Percentiles rank a stretch among this genome's conserved stretches.
Conservation (phyloP, 495 filamentous ascomycete species). For the Aspergillus sparsus region DNA sequence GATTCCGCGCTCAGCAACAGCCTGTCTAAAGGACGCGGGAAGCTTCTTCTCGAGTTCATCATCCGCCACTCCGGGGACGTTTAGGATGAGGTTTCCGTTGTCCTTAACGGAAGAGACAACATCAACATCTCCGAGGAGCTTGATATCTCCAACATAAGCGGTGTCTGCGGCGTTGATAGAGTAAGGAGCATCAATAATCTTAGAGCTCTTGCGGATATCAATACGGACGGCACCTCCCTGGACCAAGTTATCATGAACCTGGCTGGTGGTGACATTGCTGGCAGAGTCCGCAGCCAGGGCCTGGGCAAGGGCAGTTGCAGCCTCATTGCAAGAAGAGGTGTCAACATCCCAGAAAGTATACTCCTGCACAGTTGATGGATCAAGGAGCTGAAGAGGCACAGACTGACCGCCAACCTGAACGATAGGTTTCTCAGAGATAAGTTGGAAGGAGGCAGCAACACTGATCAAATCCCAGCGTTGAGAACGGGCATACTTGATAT, state of each 20-base stretch:
- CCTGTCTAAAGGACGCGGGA: conserved; percentile 62
- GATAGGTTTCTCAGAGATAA: conserved; percentile 56
- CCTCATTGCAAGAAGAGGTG: conserved; percentile 62
- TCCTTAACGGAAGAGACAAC: conserved; percentile 69
- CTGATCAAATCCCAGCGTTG: conserved; percentile 79
- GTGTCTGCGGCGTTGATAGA: conserved; percentile 76
- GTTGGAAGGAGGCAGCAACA: conserved; percentile 68
- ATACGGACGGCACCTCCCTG: conserved; percentile 83
- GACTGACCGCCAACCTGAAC: conserved; percentile 39
- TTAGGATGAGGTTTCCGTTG: conserved; percentile 72
- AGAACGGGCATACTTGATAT: conserved; percentile 86
- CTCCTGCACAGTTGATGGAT: conserved; percentile 60
- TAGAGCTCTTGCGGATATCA: conserved; percentile 81
- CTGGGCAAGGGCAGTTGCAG: conserved; percentile 66
- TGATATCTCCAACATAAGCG: conserved; percentile 73
- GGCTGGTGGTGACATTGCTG: conserved; percentile 74
- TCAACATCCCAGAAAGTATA: conserved; percentile 95
- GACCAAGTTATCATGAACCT: conserved; percentile 79
- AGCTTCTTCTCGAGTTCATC: conserved; percentile 92
- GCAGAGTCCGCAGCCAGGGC: conserved; percentile 73
- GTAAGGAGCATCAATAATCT: conserved; percentile 81
- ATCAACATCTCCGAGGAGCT: conserved; percentile 74
- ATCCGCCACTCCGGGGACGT: conserved; percentile 73
- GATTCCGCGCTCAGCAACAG: conserved; percentile 65
- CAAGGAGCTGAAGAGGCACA: conserved; percentile 49